Percentiles rank a stretch among this genome's conserved stretches.
Evolutionary conservation across 2,329 filamentous ascomycete genomes (phyloP).

Genomic region (Phyllosticta capitalensis): DNA sequence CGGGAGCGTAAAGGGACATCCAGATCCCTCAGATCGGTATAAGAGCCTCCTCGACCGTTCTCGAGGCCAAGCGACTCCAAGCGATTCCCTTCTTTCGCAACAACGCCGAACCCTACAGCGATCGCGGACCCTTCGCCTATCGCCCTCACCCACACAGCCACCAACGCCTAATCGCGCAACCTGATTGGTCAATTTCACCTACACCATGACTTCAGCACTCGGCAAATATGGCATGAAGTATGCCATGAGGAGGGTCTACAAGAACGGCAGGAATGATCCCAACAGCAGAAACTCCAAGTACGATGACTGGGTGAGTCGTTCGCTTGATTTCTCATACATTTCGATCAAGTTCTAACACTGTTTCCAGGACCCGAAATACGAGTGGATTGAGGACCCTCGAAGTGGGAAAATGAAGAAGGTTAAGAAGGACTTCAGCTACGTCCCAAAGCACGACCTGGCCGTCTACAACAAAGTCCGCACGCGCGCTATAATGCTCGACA

Average conservation of each 20-base stretch:
- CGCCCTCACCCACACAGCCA: neutral
- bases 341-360: constrained; percentile 6
- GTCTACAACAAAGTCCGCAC: constrained; percentile 80
- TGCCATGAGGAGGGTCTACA: constrained; percentile 41
- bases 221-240: constrained; percentile 42
- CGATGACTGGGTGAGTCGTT: constrained; percentile 27
- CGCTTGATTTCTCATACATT: neutral
- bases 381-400: constrained; percentile 65
- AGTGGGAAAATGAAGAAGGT: constrained; percentile 70
- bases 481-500: constrained; percentile 76
- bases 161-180: neutral
- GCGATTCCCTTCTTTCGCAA: neutral
- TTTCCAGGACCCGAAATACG: constrained; percentile 77
- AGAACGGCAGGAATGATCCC: constrained; percentile 40
- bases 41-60: neutral
- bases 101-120: neutral
- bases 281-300: constrained; percentile 32
- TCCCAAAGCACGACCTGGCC: constrained; percentile 71
- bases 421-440: constrained; percentile 72
- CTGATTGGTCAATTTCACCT: neutral
- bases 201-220: constrained; percentile 36
- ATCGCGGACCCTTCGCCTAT: neutral
- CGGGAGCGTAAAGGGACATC: neutral
- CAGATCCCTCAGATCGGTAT: neutral
- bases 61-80: neutral